phyloP scores from a whole-genome alignment of 1,139 yeast species.

The Scheffersomyces parashehatae region DNA sequence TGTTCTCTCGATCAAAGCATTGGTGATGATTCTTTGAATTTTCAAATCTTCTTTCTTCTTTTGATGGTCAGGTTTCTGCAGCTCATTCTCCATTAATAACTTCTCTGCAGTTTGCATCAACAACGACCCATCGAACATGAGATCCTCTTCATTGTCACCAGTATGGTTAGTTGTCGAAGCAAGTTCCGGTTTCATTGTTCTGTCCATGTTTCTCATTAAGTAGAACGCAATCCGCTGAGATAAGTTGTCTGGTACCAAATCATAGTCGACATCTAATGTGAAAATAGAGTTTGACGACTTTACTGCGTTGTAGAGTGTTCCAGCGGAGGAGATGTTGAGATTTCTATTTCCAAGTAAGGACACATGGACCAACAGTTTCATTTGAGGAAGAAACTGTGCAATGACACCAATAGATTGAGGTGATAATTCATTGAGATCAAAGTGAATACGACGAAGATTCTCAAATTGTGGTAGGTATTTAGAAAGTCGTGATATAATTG shows the following conservation, averaged over 20 bases:
- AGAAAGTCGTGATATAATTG: slow-evolving; percentile 59
- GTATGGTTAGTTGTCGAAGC: slow-evolving; percentile 16
- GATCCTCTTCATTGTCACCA: slow-evolving; percentile 39
- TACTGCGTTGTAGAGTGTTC: slow-evolving; percentile 70
- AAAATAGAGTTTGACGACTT: slow-evolving; percentile 64
- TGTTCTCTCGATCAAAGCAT: slow-evolving; percentile 46
- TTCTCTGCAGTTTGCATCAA: slow-evolving; percentile 27
- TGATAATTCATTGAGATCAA: slow-evolving; percentile 70
- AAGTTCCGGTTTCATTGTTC: slow-evolving; percentile 46
- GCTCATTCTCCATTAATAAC: slow-evolving; percentile 22
- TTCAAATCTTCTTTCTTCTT: slow-evolving; percentile 37
- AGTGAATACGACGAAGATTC: slow-evolving; percentile 68
- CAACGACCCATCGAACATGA: slow-evolving; percentile 50
- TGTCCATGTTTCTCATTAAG: slow-evolving; percentile 82
- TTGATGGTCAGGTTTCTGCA: background rate
- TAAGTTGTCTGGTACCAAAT: slow-evolving; percentile 64
- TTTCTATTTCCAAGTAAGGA: slow-evolving; percentile 67
- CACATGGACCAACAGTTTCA: slow-evolving; percentile 71
- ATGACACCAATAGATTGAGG: slow-evolving; percentile 65
- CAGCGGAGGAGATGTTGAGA: slow-evolving; percentile 60
- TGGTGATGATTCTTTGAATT: slow-evolving; percentile 40
- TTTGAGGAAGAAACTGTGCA: slow-evolving; percentile 68
- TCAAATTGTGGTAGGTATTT: slow-evolving; percentile 66
- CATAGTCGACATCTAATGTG: slow-evolving; percentile 73
- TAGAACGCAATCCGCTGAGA: slow-evolving; percentile 79